Conservation (phyloP, 169 alveolate genomes). For the Theileria sp. region DNA sequence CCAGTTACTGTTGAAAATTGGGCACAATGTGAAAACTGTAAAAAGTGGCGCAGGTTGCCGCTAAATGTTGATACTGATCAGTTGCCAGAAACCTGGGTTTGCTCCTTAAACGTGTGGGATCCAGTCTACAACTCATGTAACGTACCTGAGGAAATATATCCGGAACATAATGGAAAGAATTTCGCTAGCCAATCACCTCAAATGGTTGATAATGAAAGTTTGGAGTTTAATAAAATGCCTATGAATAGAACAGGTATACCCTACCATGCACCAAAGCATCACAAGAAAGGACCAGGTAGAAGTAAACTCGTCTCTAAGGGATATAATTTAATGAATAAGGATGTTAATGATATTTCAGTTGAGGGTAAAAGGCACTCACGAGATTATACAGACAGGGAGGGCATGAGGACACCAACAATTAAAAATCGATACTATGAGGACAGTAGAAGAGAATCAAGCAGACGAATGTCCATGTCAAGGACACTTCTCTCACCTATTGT, state of each 20-base stretch:
- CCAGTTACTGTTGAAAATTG: constrained; percentile 69
- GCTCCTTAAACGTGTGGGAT: constrained; percentile 73
- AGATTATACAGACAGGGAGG: not conserved
- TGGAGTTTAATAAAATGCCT: not conserved
- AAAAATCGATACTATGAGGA: not conserved
- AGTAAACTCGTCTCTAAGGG: not conserved
- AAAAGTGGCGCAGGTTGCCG: constrained; percentile 74
- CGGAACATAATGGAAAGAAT: constrained; percentile 18
- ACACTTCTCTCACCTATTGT: not conserved
- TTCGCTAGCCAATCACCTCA: not conserved
- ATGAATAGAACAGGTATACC: not conserved
- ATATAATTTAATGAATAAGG: not conserved
- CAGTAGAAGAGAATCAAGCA: not conserved
- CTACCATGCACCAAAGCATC: not conserved
- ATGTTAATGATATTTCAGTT: not conserved
- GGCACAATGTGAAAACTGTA: constrained; percentile 78
- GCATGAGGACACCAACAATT: constrained; percentile 6
- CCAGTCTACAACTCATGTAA: constrained; percentile 43
- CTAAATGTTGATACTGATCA: constrained; percentile 59
- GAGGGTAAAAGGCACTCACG: not conserved
- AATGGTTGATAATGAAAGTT: not conserved
- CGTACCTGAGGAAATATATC: constrained; percentile 58
- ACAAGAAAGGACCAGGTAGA: not conserved
- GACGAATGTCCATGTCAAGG: not conserved
- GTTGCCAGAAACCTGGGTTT: constrained; percentile 78